Evolutionary conservation across 2,329 filamentous ascomycete species (phyloP).

Genomic region (Pezicula radicicola): DNA sequence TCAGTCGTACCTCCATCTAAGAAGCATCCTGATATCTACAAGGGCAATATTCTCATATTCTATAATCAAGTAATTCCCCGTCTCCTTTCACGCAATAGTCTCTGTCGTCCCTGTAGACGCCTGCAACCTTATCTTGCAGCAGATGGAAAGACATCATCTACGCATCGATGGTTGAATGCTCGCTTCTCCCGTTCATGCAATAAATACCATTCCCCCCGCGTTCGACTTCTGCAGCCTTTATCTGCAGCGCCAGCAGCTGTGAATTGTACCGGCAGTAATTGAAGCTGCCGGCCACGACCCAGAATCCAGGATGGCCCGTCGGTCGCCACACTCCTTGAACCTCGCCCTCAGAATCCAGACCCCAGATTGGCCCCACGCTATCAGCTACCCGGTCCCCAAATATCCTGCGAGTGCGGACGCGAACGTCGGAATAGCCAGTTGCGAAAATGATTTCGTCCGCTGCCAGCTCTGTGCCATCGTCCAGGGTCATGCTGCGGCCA

Average conservation of each 20-base stretch:
- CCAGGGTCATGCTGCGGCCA: conserved; percentile 29
- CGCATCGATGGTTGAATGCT: no score
- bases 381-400: conserved; percentile 46
- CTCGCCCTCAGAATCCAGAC: conserved; percentile 42
- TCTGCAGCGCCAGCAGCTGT: conserved; percentile 35
- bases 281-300: conserved; percentile 64
- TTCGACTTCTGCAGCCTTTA: conserved; percentile 47
- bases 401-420: conserved; percentile 41
- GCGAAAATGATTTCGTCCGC: conserved; percentile 48
- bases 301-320: conserved; percentile 61
- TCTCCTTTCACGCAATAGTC: no score
- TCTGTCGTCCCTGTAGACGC: no score
- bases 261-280: conserved; percentile 43
- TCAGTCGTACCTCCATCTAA: no score
- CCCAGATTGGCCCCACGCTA: conserved; percentile 42
- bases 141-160: no score
- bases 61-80: no score
- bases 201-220: no score
- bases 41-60: no score
- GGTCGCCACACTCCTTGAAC: conserved; percentile 39
- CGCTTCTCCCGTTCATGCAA: no score
- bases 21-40: no score
- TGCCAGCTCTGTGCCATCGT: conserved; percentile 40
- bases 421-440: conserved; percentile 49
- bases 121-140: no score